Percentiles rank a stretch among this genome's conserved stretches.
Evolutionary conservation across 225 moss, liverwort and hornwort genomes (phyloP).

Genomic region (Takakia lepidozioides): DNA sequence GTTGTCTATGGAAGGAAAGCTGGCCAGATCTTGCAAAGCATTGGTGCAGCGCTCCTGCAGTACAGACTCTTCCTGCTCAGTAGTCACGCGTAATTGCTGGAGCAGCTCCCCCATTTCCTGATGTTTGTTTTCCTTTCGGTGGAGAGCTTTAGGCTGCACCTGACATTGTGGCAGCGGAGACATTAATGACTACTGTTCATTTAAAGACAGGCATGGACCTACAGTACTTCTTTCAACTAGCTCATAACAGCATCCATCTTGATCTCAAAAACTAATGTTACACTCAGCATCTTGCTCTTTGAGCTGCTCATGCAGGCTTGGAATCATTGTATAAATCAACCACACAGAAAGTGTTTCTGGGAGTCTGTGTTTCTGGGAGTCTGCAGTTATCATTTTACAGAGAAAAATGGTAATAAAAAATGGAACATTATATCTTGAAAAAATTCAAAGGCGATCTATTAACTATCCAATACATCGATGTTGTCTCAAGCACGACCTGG

Average conservation of each 20-base stretch:
- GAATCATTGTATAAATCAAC: too few species aligned
- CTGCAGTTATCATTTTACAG: not conserved
- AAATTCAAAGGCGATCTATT: not conserved
- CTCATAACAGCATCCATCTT: too few species aligned
- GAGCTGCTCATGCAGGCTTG: too few species aligned
- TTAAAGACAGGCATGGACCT: not conserved
- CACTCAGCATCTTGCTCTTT: too few species aligned
- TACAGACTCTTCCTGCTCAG: constrained; percentile 17
- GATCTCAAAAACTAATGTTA: too few species aligned
- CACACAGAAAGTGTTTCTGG: too few species aligned
- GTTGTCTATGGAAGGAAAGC: too few species aligned
- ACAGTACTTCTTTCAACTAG: too few species aligned
- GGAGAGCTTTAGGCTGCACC: constrained; percentile 18
- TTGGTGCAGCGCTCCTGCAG: constrained; percentile 39
- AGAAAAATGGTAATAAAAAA: not conserved
- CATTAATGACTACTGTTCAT: not conserved
- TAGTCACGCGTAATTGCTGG: not conserved
- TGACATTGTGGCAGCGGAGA: constrained; percentile 6
- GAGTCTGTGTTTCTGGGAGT: not conserved
- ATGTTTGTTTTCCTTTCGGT: constrained; percentile 22
- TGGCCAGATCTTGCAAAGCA: constrained; percentile 15
- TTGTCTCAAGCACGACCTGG: too few species aligned
- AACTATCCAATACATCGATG: too few species aligned
- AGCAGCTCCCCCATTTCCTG: constrained; percentile 8
- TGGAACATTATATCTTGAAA: not conserved